phyloP scores from a whole-genome alignment of 345 rosid species.

The Corchorus capsularis region DNA sequence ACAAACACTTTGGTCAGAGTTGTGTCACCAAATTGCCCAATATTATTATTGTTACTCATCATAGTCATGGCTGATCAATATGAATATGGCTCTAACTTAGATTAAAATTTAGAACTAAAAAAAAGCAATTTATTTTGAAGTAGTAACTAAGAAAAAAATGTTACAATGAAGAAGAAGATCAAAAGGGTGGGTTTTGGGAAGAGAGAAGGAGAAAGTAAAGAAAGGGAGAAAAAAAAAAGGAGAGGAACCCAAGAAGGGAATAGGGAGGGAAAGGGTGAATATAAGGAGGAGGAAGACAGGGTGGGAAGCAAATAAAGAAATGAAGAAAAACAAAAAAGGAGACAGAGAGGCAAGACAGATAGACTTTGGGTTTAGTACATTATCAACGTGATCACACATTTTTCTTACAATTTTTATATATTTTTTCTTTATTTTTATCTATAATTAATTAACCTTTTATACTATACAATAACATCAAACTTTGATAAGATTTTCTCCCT shows the following conservation, averaged over 20 bases:
- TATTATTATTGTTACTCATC: constrained; percentile 44
- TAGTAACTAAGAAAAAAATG: not conserved
- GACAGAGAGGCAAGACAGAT: constrained; percentile 69
- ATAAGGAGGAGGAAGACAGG: constrained; percentile 27
- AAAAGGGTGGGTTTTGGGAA: not conserved
- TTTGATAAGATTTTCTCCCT: too few species aligned
- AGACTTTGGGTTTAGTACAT: constrained; percentile 32
- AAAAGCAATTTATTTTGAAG: too few species aligned
- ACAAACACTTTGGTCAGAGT: constrained; percentile 95
- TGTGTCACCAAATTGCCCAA: constrained; percentile 80
- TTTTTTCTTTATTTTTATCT: not conserved
- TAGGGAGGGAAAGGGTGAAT: constrained; percentile 19
- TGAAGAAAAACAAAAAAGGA: constrained; percentile 25
- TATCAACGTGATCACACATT: constrained; percentile 49
- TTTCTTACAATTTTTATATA: not conserved
- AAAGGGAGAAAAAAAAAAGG: constrained; percentile 6
- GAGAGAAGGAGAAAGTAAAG: not conserved
- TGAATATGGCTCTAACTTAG: too few species aligned
- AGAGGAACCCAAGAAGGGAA: constrained; percentile 10
- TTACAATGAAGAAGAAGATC: not conserved
- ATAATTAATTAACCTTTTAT: not conserved
- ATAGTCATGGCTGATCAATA: constrained; percentile 36
- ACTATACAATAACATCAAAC: not conserved
- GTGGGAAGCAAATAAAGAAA: constrained; percentile 33
- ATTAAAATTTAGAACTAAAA: too few species aligned